Evolutionary conservation across 352 stramenopile genomes (phyloP).

Genomic region (Phytophthora fragariaefolia): DNA sequence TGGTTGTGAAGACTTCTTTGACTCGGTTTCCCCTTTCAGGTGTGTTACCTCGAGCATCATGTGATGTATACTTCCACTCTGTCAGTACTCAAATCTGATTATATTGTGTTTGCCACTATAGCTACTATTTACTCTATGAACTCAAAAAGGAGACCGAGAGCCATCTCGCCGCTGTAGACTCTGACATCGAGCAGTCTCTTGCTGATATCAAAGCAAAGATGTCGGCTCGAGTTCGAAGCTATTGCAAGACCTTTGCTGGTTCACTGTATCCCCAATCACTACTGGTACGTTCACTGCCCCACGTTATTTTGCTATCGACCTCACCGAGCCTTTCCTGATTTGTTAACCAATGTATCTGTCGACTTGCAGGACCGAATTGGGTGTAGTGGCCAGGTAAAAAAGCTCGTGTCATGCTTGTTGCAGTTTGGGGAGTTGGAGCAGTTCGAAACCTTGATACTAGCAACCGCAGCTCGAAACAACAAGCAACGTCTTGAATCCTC

Average conservation of each 20-base stretch:
- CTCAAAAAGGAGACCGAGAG: conserved; percentile 58
- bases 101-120: conserved; percentile 16
- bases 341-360: not conserved
- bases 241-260: conserved; percentile 46
- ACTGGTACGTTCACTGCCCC: conserved; percentile 31
- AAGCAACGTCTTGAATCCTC: conserved; percentile 22
- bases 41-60: conserved; percentile 13
- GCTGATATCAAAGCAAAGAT: conserved; percentile 55
- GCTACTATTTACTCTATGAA: conserved; percentile 43
- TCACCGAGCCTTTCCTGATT: not conserved
- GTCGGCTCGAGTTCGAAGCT: conserved; percentile 46
- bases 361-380: conserved; percentile 29
- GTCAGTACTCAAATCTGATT: no score
- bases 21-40: conserved; percentile 43
- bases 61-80: no score
- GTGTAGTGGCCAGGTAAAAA: conserved; percentile 10
- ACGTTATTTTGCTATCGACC: not conserved
- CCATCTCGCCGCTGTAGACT: conserved; percentile 26
- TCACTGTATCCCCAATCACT: conserved; percentile 47
- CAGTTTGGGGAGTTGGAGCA: conserved; percentile 42
- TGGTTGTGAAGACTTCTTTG: conserved; percentile 21
- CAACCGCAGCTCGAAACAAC: conserved; percentile 26
- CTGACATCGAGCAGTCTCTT: conserved; percentile 30
- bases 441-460: conserved; percentile 34
- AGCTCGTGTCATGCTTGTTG: conserved; percentile 29